These are phyloP conservation scores for Penicillium silybi DNA, from an alignment of 495 filamentous ascomycete species.

Conservation along the genomic window DNA sequence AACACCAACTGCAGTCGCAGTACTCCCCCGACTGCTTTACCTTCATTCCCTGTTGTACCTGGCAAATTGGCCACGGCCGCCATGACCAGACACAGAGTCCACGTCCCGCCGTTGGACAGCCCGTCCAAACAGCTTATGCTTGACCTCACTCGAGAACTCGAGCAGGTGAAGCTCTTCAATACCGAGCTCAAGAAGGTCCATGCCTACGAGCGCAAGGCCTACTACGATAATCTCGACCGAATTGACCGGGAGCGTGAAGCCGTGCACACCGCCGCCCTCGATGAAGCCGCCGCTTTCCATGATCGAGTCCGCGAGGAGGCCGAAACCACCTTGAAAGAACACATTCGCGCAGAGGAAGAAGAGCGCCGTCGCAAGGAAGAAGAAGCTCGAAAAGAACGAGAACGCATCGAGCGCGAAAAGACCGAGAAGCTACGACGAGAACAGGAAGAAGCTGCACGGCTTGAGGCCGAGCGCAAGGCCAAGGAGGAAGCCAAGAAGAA, in stretches of 20 bases:
- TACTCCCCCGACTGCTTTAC: background rate
- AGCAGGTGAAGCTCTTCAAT: constrained; percentile 36
- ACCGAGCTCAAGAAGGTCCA: constrained; percentile 40
- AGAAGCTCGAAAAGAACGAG: constrained; percentile 31
- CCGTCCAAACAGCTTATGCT: constrained; percentile 48
- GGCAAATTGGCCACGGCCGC: background rate
- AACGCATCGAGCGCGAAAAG: constrained; percentile 37
- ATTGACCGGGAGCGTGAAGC: constrained; percentile 41
- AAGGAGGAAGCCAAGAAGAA: constrained; percentile 41
- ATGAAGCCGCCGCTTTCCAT: constrained; percentile 58
- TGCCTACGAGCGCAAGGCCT: constrained; percentile 41
- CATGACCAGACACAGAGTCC: constrained; percentile 26
- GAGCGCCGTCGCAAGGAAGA: constrained; percentile 32
- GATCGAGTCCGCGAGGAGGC: constrained; percentile 61
- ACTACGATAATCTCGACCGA: constrained; percentile 44
- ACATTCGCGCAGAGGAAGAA: constrained; percentile 36
- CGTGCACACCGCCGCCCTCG: constrained; percentile 57
- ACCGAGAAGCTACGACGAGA: constrained; percentile 32
- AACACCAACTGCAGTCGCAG: no score
- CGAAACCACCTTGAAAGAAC: constrained; percentile 32
- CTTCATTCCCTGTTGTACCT: background rate
- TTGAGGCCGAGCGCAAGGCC: constrained; percentile 39
- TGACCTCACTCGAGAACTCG: constrained; percentile 42
- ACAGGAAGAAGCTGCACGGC: constrained; percentile 38
- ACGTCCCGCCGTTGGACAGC: constrained; percentile 36